These are phyloP conservation scores for Scheffersomyces lignosus DNA, from an alignment of 805 yeast species.

Conservation along the genomic window DNA sequence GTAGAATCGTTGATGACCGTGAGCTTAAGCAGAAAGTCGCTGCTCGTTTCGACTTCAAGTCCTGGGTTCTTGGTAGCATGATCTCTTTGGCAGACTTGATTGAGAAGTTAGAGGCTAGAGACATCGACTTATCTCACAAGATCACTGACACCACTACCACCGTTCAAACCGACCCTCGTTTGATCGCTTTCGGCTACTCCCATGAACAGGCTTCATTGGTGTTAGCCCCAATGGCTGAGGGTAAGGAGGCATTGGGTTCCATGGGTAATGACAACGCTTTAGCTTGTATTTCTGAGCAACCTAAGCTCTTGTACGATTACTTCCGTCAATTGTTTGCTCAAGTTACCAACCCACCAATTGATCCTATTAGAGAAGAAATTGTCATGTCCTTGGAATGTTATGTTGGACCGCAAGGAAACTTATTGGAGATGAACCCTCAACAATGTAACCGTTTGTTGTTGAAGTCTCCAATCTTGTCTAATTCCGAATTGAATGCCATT, in stretches of 20 bases:
- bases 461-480: conserved; percentile 77
- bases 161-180: conserved; percentile 79
- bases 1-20: conserved; percentile 89
- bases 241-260: conserved; percentile 94
- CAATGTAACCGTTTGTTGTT: conserved; percentile 89
- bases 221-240: conserved; percentile 93
- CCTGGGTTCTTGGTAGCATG: conserved; percentile 87
- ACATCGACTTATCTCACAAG: conserved; percentile 20
- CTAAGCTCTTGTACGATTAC: conserved; percentile 86
- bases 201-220: conserved; percentile 84
- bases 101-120: conserved; percentile 51
- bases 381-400: conserved; percentile 98
- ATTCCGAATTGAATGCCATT: conserved; percentile 73
- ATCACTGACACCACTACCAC: conserved; percentile 24
- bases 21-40: conserved; percentile 82
- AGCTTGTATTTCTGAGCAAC: conserved; percentile 93
- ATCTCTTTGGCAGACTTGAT: conserved; percentile 78
- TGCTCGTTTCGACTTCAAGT: conserved; percentile 82
- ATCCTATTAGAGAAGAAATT: conserved; percentile 93
- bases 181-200: conserved; percentile 90
- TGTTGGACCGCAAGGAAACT: conserved; percentile 97
- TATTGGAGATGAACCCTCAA: conserved; percentile 85
- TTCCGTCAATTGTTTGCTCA: conserved; percentile 96
- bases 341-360: conserved; percentile 98
- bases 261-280: conserved; percentile 98